Conservation (phyloP, 106 monocot species). For the Dactylorhiza incarnata region DNA sequence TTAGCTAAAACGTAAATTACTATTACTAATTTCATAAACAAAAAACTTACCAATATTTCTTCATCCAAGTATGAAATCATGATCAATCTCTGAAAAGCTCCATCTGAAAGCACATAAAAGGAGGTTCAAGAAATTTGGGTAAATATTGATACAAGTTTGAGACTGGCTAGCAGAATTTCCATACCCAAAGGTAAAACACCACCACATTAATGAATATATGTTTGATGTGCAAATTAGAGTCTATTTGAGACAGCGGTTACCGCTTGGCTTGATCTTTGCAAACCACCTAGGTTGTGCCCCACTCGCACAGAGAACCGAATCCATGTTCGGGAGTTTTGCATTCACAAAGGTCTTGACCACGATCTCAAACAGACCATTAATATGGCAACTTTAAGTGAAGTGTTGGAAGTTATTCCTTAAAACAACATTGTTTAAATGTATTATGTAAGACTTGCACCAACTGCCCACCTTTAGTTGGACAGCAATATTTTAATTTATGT, state of each 20-base stretch:
- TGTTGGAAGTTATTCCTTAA: not conserved
- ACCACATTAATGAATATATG: not conserved
- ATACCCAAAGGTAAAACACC: not conserved
- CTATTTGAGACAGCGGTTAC: too few species aligned
- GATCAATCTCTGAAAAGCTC: conserved; percentile 72
- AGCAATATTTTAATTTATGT: not conserved
- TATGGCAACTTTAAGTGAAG: not conserved
- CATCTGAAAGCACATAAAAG: conserved; percentile 39
- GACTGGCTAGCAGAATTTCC: not conserved
- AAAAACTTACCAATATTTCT: conserved; percentile 82
- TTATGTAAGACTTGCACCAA: not conserved
- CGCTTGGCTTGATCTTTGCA: too few species aligned
- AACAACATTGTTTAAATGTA: not conserved
- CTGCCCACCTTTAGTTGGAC: too few species aligned
- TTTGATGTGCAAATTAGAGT: not conserved
- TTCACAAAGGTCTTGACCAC: too few species aligned
- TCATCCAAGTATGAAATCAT: conserved; percentile 98
- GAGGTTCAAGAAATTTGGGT: not conserved
- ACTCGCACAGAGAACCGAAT: too few species aligned
- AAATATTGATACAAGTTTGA: not conserved
- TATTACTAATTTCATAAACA: not conserved
- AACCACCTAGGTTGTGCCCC: too few species aligned
- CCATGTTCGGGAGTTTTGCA: too few species aligned
- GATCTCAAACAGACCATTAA: too few species aligned
- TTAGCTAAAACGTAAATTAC: not conserved